Conservation (phyloP, 1,139 yeast species). For the Candida frijolesensis region DNA sequence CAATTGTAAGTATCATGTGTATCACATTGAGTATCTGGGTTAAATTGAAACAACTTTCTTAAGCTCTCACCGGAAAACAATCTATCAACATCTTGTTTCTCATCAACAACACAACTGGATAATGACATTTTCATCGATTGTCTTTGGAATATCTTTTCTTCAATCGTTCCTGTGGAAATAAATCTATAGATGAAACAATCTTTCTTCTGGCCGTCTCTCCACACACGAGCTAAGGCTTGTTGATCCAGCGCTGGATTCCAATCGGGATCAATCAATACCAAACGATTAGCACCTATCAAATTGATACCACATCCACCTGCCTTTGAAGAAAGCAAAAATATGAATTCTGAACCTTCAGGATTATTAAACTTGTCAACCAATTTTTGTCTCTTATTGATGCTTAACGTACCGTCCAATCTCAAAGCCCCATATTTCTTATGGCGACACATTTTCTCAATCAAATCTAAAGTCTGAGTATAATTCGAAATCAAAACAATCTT, state of each 20-base stretch:
- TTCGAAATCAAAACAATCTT: slow-evolving; percentile 93
- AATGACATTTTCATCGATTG: slow-evolving; percentile 95
- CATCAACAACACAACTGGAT: slow-evolving; percentile 96
- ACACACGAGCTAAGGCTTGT: slow-evolving; percentile 95
- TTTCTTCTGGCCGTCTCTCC: slow-evolving; percentile 99
- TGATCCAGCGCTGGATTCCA: slow-evolving; percentile 99
- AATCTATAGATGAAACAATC: slow-evolving; percentile 94
- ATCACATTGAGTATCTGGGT: slow-evolving; percentile 72
- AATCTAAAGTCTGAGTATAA: slow-evolving; percentile 90
- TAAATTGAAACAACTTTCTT: slow-evolving; percentile 72
- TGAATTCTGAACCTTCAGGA: slow-evolving; percentile 86
- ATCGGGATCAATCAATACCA: slow-evolving; percentile 90
- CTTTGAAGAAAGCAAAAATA: slow-evolving; percentile 86
- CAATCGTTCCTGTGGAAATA: slow-evolving; percentile 92
- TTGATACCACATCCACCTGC: slow-evolving; percentile 99
- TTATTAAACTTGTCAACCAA: slow-evolving; percentile 89
- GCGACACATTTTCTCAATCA: slow-evolving; percentile 86
- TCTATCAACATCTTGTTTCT: slow-evolving; percentile 92
- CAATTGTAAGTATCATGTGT: slow-evolving; percentile 94
- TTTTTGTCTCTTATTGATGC: slow-evolving; percentile 88
- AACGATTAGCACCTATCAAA: slow-evolving; percentile 91
- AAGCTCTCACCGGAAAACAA: slow-evolving; percentile 82
- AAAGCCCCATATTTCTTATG: slow-evolving; percentile 72
- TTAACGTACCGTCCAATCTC: slow-evolving; percentile 91
- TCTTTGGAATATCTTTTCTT: slow-evolving; percentile 93